Evolutionary conservation across 2,329 filamentous ascomycete genomes (phyloP), one percentile per base, ranked within the genome.

Genomic region (Botrytis deweyae): DNA sequence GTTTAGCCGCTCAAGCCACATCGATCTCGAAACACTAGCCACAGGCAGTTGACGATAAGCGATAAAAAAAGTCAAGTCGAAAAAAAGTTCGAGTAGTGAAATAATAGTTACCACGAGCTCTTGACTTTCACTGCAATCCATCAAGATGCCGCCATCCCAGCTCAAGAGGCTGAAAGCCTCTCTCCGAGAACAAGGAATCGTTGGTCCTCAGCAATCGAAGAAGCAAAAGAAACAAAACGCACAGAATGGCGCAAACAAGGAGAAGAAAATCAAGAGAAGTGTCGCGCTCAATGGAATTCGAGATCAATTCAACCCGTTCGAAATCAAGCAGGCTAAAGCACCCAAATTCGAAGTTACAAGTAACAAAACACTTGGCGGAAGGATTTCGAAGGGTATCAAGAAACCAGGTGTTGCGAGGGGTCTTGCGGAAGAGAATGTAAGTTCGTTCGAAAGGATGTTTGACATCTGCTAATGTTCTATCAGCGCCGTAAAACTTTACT

Each of bases 281-380:
- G 91, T 90, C 73, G 93, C 94, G 25, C 87, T 99, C 76, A 90
- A 93, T 78, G 90, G 89, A 73, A 98, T 99, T 81, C 92, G 96
- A 81, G 95, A 98, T 80, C 92, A 95, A 78, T 98, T 98, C 88
- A 99, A 99, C 82, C 96, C 96, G 0, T 99, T 99, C 83, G 96
- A 99, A 81, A 89, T 97, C 82, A 97, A 97, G 83, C 90, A 92
- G 74, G 87, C 91, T 1, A 88, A 92, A 74, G 92, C 91, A 0
- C 90, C 90, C 73, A 98, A 98, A 80, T 97, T 97, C 77, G 91
- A 95, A 62, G 91, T 95, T 63, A 94, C 93, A 0, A 95, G 88
- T 71, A 89, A 88, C 76, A 88, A 86, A 49, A 74, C 88, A 9
- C 83, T 84, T 20, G 83, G 83, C 44, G 85, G 85, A 68, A 85